Evolutionary conservation across 2,329 filamentous ascomycete species (phyloP).

Genomic region (Talaromyces sp.): DNA sequence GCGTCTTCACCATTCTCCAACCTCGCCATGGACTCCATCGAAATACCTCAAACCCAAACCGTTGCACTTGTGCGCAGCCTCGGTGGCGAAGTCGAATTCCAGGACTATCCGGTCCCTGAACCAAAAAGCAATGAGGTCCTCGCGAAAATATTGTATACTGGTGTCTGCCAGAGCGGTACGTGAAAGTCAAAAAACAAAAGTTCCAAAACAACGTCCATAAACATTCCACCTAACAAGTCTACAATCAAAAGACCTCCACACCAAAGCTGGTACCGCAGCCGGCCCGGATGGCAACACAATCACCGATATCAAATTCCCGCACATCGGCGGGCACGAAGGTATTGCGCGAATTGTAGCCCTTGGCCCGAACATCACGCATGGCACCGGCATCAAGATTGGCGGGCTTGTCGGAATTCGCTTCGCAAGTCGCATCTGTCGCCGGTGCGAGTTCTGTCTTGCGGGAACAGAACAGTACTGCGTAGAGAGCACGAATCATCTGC

Average conservation of each 20-base stretch:
- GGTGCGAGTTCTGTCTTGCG: slow-evolving; percentile 42
- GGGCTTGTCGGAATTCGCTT: slow-evolving; percentile 42
- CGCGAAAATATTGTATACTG: slow-evolving; percentile 42
- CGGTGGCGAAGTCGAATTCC: slow-evolving; percentile 38
- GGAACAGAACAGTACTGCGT: slow-evolving; percentile 39
- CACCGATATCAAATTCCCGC: slow-evolving; percentile 42
- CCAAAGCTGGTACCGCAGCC: slow-evolving; percentile 36
- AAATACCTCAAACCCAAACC: slow-evolving; percentile 35
- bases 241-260: slow-evolving; percentile 42
- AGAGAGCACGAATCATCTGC: slow-evolving; percentile 42
- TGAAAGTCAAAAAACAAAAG: too few relatives aligned
- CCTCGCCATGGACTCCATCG: too few relatives aligned
- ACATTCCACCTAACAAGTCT: too few relatives aligned
- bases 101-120: slow-evolving; percentile 38
- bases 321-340: slow-evolving; percentile 44
- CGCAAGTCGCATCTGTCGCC: slow-evolving; percentile 39
- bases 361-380: slow-evolving; percentile 33
- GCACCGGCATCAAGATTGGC: slow-evolving; percentile 33
- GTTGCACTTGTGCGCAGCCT: slow-evolving; percentile 40
- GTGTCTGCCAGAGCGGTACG: slow-evolving; percentile 43
- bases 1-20: too few relatives aligned
- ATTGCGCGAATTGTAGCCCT: slow-evolving; percentile 39
- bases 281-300: slow-evolving; percentile 38
- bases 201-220: not conserved
- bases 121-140: slow-evolving; percentile 40